Percentiles rank a stretch among this genome's conserved stretches.
These are phyloP conservation scores for Uncinocarpus reesii DNA, from an alignment of 2,329 filamentous ascomycete species.

Conservation along the genomic window DNA sequence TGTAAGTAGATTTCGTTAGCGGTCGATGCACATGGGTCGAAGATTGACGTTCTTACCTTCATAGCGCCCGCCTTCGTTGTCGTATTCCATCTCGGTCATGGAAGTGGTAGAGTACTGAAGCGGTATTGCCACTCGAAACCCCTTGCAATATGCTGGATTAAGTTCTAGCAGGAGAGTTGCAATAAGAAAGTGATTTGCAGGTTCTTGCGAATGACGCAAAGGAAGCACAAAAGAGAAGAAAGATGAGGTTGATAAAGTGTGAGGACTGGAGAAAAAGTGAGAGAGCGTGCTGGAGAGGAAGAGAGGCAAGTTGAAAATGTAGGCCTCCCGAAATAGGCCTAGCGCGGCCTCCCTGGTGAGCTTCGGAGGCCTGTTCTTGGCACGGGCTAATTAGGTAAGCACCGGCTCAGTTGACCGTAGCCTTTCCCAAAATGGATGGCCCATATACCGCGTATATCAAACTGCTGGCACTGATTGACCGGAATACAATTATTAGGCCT, in stretches of 20 bases:
- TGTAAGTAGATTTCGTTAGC: constrained; percentile 30
- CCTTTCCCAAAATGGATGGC: too few relatives aligned
- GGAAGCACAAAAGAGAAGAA: neutral
- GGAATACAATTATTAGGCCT: neutral
- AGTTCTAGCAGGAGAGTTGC: neutral
- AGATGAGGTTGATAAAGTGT: constrained; percentile 18
- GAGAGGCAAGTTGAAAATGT: neutral
- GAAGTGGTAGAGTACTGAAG: constrained; percentile 9
- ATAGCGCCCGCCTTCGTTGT: constrained; percentile 55
- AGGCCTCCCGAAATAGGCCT: neutral
- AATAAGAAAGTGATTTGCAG: neutral
- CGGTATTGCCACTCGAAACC: constrained; percentile 2
- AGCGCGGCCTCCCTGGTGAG: neutral
- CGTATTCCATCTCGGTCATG: constrained; percentile 49
- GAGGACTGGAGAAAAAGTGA: constrained; percentile 12
- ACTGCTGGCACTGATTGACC: too few relatives aligned
- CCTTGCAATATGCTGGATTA: neutral
- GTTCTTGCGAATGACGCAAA: neutral
- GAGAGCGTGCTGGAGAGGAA: neutral
- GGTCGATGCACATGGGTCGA: too few relatives aligned
- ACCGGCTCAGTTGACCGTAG: too few relatives aligned
- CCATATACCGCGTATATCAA: too few relatives aligned
- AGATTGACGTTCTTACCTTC: constrained; percentile 45
- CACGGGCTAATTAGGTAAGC: too few relatives aligned
- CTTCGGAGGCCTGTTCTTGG: neutral